These are phyloP conservation scores for Lachnellula occidentalis DNA, from an alignment of 2,329 filamentous ascomycete species.

Conservation along the genomic window DNA sequence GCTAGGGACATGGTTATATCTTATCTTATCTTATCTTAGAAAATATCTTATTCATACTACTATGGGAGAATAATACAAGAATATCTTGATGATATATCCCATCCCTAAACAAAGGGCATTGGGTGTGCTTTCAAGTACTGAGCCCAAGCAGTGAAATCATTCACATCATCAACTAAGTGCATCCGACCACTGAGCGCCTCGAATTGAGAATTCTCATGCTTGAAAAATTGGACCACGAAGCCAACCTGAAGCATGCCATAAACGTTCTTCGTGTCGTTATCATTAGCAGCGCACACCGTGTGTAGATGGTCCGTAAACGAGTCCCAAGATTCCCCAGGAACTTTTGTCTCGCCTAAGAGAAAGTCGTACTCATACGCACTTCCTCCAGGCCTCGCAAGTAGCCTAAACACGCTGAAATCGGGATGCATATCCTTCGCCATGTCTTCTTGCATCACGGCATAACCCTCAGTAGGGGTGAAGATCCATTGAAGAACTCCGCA, in stretches of 20 bases:
- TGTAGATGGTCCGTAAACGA: background rate
- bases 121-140: background rate
- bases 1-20: too few relatives aligned
- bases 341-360: background rate
- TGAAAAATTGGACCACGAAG: conserved; percentile 2
- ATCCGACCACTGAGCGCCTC: background rate
- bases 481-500: background rate
- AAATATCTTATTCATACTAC: too few relatives aligned
- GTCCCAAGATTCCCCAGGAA: background rate
- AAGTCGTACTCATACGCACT: conserved; percentile 1
- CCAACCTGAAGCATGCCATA: conserved; percentile 6
- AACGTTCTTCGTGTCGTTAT: conserved; percentile 1
- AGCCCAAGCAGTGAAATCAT: background rate
- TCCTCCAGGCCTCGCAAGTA: background rate
- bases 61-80: too few relatives aligned
- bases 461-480: background rate
- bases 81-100: too few relatives aligned
- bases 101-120: conserved; percentile 1
- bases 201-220: conserved; percentile 1
- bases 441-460: background rate
- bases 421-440: background rate
- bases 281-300: background rate
- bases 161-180: background rate
- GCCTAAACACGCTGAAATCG: background rate
- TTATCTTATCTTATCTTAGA: too few relatives aligned